These are phyloP conservation scores for Choiromyces venosus DNA, from an alignment of 495 filamentous ascomycete species.

Conservation along the genomic window DNA sequence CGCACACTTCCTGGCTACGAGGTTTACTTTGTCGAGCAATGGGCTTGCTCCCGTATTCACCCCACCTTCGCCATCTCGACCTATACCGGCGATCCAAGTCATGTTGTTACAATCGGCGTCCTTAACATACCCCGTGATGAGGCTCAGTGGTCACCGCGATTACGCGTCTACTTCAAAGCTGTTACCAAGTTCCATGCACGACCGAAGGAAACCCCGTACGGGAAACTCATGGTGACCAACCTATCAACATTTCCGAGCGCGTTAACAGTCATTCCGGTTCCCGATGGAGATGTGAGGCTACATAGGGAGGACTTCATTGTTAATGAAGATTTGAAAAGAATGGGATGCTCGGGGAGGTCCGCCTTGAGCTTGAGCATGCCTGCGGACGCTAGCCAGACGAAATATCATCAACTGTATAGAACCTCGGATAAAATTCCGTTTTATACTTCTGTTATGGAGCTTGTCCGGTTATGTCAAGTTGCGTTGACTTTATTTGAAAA, in stretches of 20 bases:
- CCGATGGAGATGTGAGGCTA: conserved; percentile 74
- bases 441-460: conserved; percentile 70
- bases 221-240: conserved; percentile 89
- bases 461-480: conserved; percentile 88
- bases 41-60: conserved; percentile 85
- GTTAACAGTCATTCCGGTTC: conserved; percentile 80
- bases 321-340: conserved; percentile 86
- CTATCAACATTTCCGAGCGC: conserved; percentile 82
- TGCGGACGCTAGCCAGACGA: conserved; percentile 72
- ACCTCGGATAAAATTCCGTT: conserved; percentile 74
- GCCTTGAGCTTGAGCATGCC: conserved; percentile 74
- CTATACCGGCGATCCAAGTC: conserved; percentile 80
- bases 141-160: conserved; percentile 66
- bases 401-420: conserved; percentile 85
- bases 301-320: conserved; percentile 85
- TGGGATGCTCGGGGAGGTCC: conserved; percentile 86
- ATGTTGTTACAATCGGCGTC: conserved; percentile 71
- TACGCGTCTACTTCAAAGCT: conserved; percentile 80
- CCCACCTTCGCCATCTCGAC: conserved; percentile 90
- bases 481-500: conserved; percentile 85
- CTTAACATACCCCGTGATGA: conserved; percentile 79
- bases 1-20: conserved; percentile 75
- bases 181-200: conserved; percentile 78
- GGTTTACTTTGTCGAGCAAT: conserved; percentile 93
- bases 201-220: conserved; percentile 73